Evolutionary conservation across 2,329 filamentous ascomycete species (phyloP).

Genomic region (Elsinoe necatrix): DNA sequence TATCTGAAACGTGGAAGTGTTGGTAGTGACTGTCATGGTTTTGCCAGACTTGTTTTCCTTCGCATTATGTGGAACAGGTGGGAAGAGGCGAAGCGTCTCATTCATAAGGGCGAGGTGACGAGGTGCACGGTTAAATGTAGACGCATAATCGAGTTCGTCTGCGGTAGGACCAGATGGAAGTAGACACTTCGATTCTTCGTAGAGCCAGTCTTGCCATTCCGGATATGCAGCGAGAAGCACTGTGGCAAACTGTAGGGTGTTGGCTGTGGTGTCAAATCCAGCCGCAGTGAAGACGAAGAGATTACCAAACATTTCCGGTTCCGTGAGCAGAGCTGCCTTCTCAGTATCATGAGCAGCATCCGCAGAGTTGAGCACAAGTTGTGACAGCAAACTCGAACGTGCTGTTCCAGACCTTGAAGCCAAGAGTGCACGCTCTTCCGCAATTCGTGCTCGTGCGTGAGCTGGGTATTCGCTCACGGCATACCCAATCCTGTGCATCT

Average conservation of each 20-base stretch:
- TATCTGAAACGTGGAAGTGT: constrained; percentile 24
- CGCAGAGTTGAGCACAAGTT: background rate
- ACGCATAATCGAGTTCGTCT: constrained; percentile 33
- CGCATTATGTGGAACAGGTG: constrained; percentile 30
- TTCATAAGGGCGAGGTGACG: constrained; percentile 44
- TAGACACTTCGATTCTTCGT: constrained; percentile 34
- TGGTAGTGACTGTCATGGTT: background rate
- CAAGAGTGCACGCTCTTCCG: constrained; percentile 18
- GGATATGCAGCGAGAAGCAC: constrained; percentile 37
- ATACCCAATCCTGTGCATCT: constrained; percentile 19
- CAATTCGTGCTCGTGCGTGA: constrained; percentile 22
- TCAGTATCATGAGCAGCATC: background rate
- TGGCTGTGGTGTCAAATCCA: constrained; percentile 44
- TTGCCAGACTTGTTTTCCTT: background rate
- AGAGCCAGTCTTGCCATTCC: constrained; percentile 45
- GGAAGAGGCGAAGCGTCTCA: constrained; percentile 39
- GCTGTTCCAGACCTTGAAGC: background rate
- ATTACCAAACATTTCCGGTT: constrained; percentile 38
- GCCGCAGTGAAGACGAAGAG: constrained; percentile 41
- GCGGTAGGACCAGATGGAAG: constrained; percentile 26
- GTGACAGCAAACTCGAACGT: background rate
- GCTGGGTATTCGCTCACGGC: constrained; percentile 24
- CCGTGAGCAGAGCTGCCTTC: constrained; percentile 22
- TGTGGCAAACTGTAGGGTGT: constrained; percentile 43
- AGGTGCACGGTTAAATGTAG: constrained; percentile 32